Evolutionary conservation across 768 basidiomycete genomes (phyloP).

Genomic region (Panaeolus cyanescens): DNA sequence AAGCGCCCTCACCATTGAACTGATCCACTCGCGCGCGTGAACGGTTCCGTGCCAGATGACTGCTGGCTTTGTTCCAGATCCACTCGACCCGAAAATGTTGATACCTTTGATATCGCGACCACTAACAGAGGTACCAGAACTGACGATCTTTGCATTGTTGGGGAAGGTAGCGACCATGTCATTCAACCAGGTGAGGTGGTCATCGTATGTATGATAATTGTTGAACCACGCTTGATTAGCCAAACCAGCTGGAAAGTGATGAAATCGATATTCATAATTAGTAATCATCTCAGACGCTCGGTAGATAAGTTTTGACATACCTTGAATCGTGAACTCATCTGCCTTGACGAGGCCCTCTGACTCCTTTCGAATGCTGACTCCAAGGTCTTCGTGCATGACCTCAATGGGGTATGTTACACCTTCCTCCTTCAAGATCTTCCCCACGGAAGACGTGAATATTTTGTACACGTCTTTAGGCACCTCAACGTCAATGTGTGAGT

Average conservation of each 20-base stretch:
- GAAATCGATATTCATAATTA: no score
- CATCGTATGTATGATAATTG: conserved; percentile 8
- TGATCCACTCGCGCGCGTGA: conserved; percentile 6
- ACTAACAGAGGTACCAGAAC: not conserved
- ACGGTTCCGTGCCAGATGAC: conserved; percentile 7
- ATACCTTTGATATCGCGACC: conserved; percentile 14
- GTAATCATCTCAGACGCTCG: not conserved
- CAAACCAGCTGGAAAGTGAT: not conserved
- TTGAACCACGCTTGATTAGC: conserved; percentile 10
- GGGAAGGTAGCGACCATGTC: conserved; percentile 8
- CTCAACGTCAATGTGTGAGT: conserved; percentile 2
- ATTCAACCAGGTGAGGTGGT: conserved; percentile 9
- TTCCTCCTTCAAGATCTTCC: not conserved
- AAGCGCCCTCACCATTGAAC: not conserved
- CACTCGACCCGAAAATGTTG: conserved; percentile 11
- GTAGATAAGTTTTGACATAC: not conserved
- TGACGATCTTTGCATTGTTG: conserved; percentile 6
- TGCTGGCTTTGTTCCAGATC: conserved; percentile 6
- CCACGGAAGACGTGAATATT: not conserved
- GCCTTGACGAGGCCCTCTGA: conserved; percentile 1
- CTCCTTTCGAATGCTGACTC: conserved; percentile 8
- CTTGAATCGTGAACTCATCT: not conserved
- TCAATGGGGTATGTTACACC: not conserved
- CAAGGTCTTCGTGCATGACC: conserved; percentile 7
- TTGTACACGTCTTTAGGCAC: not conserved